Evolutionary conservation across 495 filamentous ascomycete genomes (phyloP), one percentile per base, ranked within the genome.

Genomic region (Endocarpon pusillum): DNA sequence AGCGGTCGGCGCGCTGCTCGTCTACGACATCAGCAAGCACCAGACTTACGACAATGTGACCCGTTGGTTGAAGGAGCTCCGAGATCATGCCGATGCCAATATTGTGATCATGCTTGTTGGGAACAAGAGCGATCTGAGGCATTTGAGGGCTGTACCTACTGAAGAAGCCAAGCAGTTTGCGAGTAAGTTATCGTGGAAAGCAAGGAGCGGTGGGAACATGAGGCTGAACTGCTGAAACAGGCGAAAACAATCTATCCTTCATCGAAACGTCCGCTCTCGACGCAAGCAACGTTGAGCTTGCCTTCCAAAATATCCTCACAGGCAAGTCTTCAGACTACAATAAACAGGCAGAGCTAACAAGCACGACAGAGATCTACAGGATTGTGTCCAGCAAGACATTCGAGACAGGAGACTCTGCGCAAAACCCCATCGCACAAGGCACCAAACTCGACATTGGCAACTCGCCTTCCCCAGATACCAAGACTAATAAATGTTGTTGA

Each of bases 61-160:
- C 42, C 71, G 91, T 54, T 99, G 91, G 91, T 65, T 99, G 65
- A 96, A 96, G 66, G 91, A 99, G 63, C 72, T 99, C 51, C 77
- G 89, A 40, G 86, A 93, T 50, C 87, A 99, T 59, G 91, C 91
- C 44, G 91, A 99, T 53, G 82, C 81, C 42, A 99, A 99, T 64
- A 99, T 99, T 41, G 91, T 99, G 39, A 99, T 99, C 57, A 96
- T 99, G 89, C 64, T 99, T 47, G 91, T 96, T 33, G 91, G 91
- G 45, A 99, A 99, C 71, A 99, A 99, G 79, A 96, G 87, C 54
- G 91, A 99, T 93, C 77, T 94, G 71, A 76, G 85, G 60, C 91
- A 99, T 62, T 66, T 99, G 55, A 71, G 91, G 52, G 91, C 91
- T 38, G 91, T 99, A 35, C 85, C 91, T 36, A 99, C 91, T 37